phyloP scores from a whole-genome alignment of 1,284 basidiomycete species.

The Stygiomarasmius scandens region DNA sequence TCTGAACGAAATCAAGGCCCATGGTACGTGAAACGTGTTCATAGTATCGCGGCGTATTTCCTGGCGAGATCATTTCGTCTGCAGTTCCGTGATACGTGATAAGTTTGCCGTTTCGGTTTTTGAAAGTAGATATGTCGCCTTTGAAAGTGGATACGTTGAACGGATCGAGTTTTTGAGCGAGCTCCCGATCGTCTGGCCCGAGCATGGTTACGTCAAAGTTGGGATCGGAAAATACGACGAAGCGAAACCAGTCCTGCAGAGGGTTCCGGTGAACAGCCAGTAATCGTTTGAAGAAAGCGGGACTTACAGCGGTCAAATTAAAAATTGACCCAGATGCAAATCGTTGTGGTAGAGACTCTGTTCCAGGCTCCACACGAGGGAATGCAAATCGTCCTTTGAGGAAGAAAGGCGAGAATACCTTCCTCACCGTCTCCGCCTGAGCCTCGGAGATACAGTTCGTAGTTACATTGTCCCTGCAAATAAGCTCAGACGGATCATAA shows the following conservation, averaged over 20 bases:
- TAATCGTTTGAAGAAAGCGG: conserved; percentile 3
- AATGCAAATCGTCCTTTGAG: conserved; percentile 34
- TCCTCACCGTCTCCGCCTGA: conserved; percentile 34
- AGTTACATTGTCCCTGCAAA: conserved; percentile 27
- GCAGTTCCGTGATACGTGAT: conserved; percentile 22
- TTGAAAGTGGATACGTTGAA: conserved; percentile 20
- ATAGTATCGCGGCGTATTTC: conserved; percentile 20
- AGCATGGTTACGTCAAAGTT: conserved; percentile 8
- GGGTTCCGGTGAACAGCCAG: not conserved
- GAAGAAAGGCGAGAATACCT: conserved; percentile 33
- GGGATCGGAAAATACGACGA: conserved; percentile 9
- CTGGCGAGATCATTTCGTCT: conserved; percentile 19
- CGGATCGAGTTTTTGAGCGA: conserved; percentile 14
- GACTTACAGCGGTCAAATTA: conserved; percentile 5
- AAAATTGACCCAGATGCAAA: conserved; percentile 13
- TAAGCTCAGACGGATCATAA: conserved; percentile 32
- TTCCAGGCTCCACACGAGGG: conserved; percentile 24
- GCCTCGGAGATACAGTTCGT: conserved; percentile 31
- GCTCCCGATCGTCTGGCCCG: not conserved
- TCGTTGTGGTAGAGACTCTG: not conserved
- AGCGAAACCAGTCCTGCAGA: conserved; percentile 17
- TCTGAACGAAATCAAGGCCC: not conserved
- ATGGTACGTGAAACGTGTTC: conserved; percentile 16
- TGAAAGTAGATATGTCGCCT: conserved; percentile 21
- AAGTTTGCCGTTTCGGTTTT: conserved; percentile 20